Percentiles rank a stretch among this genome's conserved stretches.
Evolutionary conservation across 1,284 basidiomycete species (phyloP).

Genomic region (Tetrapyrgos nigripes): DNA sequence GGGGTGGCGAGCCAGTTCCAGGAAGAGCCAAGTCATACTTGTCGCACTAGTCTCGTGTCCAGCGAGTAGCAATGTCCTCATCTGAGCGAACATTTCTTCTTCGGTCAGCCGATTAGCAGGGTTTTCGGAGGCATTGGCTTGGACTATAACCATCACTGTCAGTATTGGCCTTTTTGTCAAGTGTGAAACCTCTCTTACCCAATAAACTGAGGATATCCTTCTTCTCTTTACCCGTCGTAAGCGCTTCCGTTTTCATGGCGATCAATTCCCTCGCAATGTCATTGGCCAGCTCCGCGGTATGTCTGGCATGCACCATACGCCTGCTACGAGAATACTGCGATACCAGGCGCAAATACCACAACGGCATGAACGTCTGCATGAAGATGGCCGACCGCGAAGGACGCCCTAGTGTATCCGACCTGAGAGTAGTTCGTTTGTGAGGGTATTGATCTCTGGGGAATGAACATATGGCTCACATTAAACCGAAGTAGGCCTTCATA

Average conservation of each 20-base stretch:
- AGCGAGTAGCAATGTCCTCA: slow-evolving; percentile 35
- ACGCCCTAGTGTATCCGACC: slow-evolving; percentile 22
- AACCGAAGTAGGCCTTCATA: slow-evolving; percentile 50
- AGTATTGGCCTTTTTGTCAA: slow-evolving; percentile 47
- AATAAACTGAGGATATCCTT: slow-evolving; percentile 22
- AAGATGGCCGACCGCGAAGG: slow-evolving; percentile 37
- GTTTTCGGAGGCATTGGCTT: slow-evolving; percentile 50
- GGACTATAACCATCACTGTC: slow-evolving; percentile 47
- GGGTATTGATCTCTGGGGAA: slow-evolving; percentile 41
- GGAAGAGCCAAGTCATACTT: slow-evolving; percentile 47
- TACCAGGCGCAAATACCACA: slow-evolving; percentile 47
- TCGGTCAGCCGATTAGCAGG: slow-evolving; percentile 42
- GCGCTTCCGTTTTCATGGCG: slow-evolving; percentile 45
- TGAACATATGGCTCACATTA: slow-evolving; percentile 41
- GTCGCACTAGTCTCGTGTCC: slow-evolving; percentile 14
- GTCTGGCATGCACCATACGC: slow-evolving; percentile 47
- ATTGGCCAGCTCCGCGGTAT: slow-evolving; percentile 47
- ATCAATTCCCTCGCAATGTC: slow-evolving; percentile 45
- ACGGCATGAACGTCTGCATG: slow-evolving; percentile 45
- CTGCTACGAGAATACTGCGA: slow-evolving; percentile 44
- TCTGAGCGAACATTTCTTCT: slow-evolving; percentile 49
- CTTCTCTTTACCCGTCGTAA: slow-evolving; percentile 43
- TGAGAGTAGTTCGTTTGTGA: slow-evolving; percentile 20
- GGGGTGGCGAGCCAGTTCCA: slow-evolving; percentile 45
- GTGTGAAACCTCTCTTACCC: too few species aligned